Evolutionary conservation across 2,329 filamentous ascomycete genomes (phyloP), one percentile per base, ranked within the genome.

Genomic region (Cercospora sp.): DNA sequence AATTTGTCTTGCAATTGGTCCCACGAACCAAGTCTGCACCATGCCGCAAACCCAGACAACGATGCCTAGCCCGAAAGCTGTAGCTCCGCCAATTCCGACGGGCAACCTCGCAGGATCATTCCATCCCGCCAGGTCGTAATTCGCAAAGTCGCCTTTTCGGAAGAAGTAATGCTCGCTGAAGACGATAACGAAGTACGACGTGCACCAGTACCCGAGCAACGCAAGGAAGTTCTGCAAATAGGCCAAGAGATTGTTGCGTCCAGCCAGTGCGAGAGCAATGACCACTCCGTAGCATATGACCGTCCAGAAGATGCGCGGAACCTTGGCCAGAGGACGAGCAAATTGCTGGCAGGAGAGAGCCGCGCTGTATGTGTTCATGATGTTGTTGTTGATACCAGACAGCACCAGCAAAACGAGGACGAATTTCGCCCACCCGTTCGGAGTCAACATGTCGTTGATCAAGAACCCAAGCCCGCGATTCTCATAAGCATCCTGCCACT

Each of bases 1-100:
- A 30, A 89, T 85, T 65, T 83, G 76, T 61, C 80, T 81, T 2
- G 86, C 87, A 66, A 90, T 78, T 0, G 89, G 89, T 0, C 89
- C 89, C 16, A 74, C 69, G 62, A 74, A 73, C 69, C 66, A 66
- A 49, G 74, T 76, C 69, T 76, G 69, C 8, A 74, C 74, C 86
- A 89, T 89, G 1, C 86, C 87, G 74, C 88, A 79, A 24, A 86
- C 79, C 79, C 85, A 87, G 7, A 78, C 78, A 5, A 81, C 69
- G 1, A 81, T 76, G 5, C 81, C 81, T 0, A 82, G 68, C 1
- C 75, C 72, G 62, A 83, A 81, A 4, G 81, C 79, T 1, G 75
- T 67, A 5, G 77, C 77, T 2, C 78, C 82, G 6, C 81, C 82
- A 58, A 81, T 75, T 7, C 82, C 82, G 6, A 79, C 65, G 0